phyloP scores from a whole-genome alignment of 2,329 filamentous ascomycete genomes.

The Lecanicillium sp. region DNA sequence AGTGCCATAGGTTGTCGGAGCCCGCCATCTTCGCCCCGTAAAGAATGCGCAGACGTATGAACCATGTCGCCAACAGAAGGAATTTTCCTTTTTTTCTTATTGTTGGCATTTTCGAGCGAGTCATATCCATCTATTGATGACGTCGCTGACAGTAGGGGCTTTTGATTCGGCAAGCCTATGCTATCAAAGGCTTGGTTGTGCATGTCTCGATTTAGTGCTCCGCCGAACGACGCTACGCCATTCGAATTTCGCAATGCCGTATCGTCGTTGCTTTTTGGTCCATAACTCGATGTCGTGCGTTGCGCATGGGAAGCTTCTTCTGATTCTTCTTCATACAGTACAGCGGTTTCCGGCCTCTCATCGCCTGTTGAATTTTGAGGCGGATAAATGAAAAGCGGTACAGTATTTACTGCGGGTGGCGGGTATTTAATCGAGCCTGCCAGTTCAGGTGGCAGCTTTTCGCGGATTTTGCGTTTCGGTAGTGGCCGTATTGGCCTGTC shows the following conservation, averaged over 20 bases:
- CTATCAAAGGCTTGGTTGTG: no score
- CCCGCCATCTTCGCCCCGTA: neutral
- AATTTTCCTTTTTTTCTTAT: conserved; percentile 99
- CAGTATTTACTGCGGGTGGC: conserved; percentile 60
- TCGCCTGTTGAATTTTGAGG: conserved; percentile 44
- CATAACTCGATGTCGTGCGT: no score
- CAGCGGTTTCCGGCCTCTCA: no score
- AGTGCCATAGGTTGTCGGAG: conserved; percentile 7
- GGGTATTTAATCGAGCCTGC: conserved; percentile 79
- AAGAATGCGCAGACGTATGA: conserved; percentile 22
- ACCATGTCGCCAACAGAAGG: conserved; percentile 72
- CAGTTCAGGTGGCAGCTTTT: conserved; percentile 77
- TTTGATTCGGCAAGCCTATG: no score
- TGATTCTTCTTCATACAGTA: no score
- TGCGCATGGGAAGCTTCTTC: no score
- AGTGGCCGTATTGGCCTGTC: conserved; percentile 89
- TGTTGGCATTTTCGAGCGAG: conserved; percentile 96
- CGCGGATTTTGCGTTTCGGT: conserved; percentile 80
- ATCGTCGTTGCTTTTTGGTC: no score
- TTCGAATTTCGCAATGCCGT: no score
- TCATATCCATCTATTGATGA: conserved; percentile 84
- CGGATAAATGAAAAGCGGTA: conserved; percentile 62
- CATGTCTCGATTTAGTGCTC: no score
- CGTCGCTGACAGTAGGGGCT: conserved; percentile 49
- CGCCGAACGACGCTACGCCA: no score